Percentiles rank a stretch among this genome's conserved stretches.
phyloP scores from a whole-genome alignment of 345 rosid genomes.

The Nasturtium officinale region DNA sequence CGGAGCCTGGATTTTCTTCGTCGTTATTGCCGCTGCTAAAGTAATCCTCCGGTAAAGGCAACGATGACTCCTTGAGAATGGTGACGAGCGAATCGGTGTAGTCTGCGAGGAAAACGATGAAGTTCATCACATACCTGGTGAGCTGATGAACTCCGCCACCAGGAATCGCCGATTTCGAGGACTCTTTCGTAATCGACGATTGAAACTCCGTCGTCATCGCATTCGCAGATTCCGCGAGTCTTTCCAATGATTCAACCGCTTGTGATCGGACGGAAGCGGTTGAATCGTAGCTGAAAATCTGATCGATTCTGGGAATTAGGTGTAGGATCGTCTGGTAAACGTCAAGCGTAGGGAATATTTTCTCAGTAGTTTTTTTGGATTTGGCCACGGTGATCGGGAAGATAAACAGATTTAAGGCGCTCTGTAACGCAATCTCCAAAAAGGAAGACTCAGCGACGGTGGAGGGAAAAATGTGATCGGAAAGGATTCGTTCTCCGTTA shows the following conservation, averaged over 20 bases:
- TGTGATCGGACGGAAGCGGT: constrained; percentile 53
- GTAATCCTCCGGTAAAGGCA: constrained; percentile 55
- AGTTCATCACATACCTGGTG: constrained; percentile 90
- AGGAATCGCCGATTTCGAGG: constrained; percentile 56
- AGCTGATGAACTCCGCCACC: constrained; percentile 88
- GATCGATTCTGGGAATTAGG: constrained; percentile 60
- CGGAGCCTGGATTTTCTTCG: constrained; percentile 30
- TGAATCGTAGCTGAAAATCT: constrained; percentile 63
- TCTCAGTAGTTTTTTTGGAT: constrained; percentile 69
- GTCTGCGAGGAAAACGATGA: constrained; percentile 67
- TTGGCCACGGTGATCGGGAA: constrained; percentile 68
- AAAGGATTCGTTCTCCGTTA: constrained; percentile 68
- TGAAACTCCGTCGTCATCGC: constrained; percentile 67
- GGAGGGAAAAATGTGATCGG: constrained; percentile 64
- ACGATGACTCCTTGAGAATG: constrained; percentile 60
- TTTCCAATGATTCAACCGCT: constrained; percentile 56
- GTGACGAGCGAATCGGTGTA: constrained; percentile 61
- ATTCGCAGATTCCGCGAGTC: constrained; percentile 57
- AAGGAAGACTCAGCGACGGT: constrained; percentile 61
- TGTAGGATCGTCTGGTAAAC: constrained; percentile 69
- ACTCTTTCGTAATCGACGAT: constrained; percentile 63
- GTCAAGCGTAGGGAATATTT: constrained; percentile 73
- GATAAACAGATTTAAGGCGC: constrained; percentile 58
- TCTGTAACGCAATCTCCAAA: constrained; percentile 55
- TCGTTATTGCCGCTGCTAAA: constrained; percentile 39